Base-by-base conservation (phyloP, 306 rosid genomes). In the Prunus kanzakura region DNA sequence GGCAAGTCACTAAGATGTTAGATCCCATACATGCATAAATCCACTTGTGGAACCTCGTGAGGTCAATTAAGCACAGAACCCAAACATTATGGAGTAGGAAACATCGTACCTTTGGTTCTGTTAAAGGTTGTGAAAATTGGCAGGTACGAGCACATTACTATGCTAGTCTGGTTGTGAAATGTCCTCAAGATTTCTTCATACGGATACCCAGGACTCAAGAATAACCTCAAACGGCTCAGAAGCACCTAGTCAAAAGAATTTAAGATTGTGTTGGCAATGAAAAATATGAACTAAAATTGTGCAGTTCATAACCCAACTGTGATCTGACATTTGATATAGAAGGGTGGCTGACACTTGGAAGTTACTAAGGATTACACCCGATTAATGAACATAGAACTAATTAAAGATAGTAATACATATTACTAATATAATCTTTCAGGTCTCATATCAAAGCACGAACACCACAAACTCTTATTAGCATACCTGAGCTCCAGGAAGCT, bases 161-260 rank as follows among this genome's bases (percentile, higher is more conserved):
- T 89, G 88, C 88, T 92, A 15, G 99, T 92, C 89, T 96, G 99
- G 47, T 96, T 92, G 87, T 96, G 99, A 67, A 91, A 96, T 23
- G 99, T 91, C 80, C 93, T 87, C 70, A 96, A 84, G 29, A 96
- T 92, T 80, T 96, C 99, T 83, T 96, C 99, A 69, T 96, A 96
- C 6, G 99, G 99, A 88, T 96, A 96, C 8, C 99, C 99, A 45
- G 99, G 99, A 87, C 99, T 92, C 88, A 96, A 89, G 91, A 96
- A 96, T 84, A 96, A 82, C 79, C 99, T 89, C 93, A 96, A 62
- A 50, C 99, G 98, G 79, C 94, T 96, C 80, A 96, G 85, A 87
- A 96, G 99, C 72, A 96, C 96, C 99, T 96, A 76, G 41, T 67
- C 22, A 79, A 60, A 73, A 84, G 65, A 76, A 54, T 13, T 67